A percentile compares a stretch with the other conserved stretches of the same genome.
Conservation (phyloP, 2,329 filamentous ascomycete genomes). For the Aspergillus fischeri region DNA sequence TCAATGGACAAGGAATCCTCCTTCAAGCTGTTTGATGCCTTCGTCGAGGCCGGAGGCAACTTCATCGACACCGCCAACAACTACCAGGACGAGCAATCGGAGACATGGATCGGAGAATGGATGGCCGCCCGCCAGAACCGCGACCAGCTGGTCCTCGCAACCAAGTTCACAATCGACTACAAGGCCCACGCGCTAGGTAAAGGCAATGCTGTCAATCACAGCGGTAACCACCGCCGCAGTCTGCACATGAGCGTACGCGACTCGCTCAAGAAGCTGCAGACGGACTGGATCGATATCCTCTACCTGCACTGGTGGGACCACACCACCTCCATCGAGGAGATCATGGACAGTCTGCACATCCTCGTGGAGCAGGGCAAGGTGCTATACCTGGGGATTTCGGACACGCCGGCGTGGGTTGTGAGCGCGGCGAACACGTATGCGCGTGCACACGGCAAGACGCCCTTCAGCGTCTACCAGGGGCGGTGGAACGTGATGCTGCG, state of each 20-base stretch:
- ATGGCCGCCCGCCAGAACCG: conserved; percentile 61
- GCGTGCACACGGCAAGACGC: conserved; percentile 36
- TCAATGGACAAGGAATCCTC: conserved; percentile 59
- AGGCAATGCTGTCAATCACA: conserved; percentile 23
- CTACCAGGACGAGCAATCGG: conserved; percentile 62
- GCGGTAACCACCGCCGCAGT: conserved; percentile 43
- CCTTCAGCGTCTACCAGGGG: conserved; percentile 39
- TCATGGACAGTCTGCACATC: conserved; percentile 38
- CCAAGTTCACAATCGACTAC: conserved; percentile 64
- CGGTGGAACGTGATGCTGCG: conserved; percentile 37
- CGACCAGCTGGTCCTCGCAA: conserved; percentile 66
- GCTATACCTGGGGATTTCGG: conserved; percentile 40
- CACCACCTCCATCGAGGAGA: conserved; percentile 34
- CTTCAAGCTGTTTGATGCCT: conserved; percentile 64
- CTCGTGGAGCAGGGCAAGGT: conserved; percentile 40
- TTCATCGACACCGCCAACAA: conserved; percentile 70
- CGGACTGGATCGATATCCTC: conserved; percentile 52
- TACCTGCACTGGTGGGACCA: conserved; percentile 55
- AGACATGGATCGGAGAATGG: conserved; percentile 67
- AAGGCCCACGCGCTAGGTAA: conserved; percentile 38
- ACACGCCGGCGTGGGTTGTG: conserved; percentile 41
- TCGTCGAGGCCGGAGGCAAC: conserved; percentile 63
- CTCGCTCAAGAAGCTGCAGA: conserved; percentile 48
- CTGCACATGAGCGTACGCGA: conserved; percentile 43
- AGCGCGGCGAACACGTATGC: conserved; percentile 39